Evolutionary conservation across 1,284 basidiomycete species (phyloP), one percentile per base, ranked within the genome.

Genomic region (Irpex sp.): DNA sequence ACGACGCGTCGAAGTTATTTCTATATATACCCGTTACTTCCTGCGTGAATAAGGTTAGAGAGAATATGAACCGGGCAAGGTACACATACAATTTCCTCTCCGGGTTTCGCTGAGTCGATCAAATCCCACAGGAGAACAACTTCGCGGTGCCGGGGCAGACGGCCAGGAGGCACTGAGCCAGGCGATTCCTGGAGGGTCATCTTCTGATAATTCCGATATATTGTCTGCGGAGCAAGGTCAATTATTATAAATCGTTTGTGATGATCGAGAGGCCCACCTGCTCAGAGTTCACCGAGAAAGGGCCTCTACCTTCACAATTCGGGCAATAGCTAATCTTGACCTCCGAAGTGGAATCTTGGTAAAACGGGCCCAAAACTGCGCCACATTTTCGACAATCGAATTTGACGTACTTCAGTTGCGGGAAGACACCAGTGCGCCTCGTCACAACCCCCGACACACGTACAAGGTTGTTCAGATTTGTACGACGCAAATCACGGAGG

Each of bases 141-240:
- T 75, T 99, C 97, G 62, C 97, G 89, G 77, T 99, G 97, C 60
- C 97, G 85, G 7, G 97, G 97, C 11, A 99, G 83, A 71, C 97
- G 94, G 76, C 97, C 97, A 15, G 97, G 96, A 58, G 97, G 97
- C 2, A 99, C 97, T 3, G 93, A 95, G 1, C 97, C 97, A n/a
- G 97, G 97, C 11, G 95, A 96, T 76, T 99, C 97, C 74, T 99
- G 97, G 52, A 99, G 78, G 2, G 97, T 98, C 93, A 99, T 94
- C 78, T 95, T 98, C 76, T 99, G 97, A 75, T 97, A 99, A 77
- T 99, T 99, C 63, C 97, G 86, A 77, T 99, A 99, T 3, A 99
- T 90, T 0, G 97, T 99, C 93, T 99, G 74, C n/a, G 62, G 4
- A 47, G 6, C 0, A 19, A 51, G 40, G 37, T 52, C n/a, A 60